phyloP scores from a whole-genome alignment of 2,329 filamentous ascomycete species.

The Hypomyces perniciosus region DNA sequence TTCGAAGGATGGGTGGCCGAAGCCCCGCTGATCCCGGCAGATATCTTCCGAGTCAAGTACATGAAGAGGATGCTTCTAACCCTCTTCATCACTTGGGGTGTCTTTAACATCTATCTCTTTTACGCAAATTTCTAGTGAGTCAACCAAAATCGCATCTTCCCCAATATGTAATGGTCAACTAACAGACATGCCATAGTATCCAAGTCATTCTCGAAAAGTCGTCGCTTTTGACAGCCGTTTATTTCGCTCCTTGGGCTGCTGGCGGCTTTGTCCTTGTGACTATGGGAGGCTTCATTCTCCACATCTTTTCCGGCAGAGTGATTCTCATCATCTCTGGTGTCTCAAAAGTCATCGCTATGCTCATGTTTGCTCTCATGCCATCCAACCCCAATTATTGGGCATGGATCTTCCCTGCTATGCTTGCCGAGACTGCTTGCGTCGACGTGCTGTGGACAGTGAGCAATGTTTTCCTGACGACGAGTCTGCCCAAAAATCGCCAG shows the following conservation, averaged over 20 bases:
- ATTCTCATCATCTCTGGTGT: slow-evolving; percentile 47
- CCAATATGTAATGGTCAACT: not conserved
- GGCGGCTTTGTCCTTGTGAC: slow-evolving; percentile 53
- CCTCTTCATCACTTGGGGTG: slow-evolving; percentile 44
- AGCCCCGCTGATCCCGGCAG: slow-evolving; percentile 56
- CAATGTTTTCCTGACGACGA: slow-evolving; percentile 63
- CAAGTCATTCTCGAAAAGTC: slow-evolving; percentile 44
- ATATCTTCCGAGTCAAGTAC: slow-evolving; percentile 56
- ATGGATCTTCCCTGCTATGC: slow-evolving; percentile 56
- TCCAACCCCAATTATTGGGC: slow-evolving; percentile 53
- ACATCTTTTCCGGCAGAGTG: slow-evolving; percentile 47
- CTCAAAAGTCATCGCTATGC: slow-evolving; percentile 43
- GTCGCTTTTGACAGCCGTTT: slow-evolving; percentile 51
- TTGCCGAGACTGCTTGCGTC: slow-evolving; percentile 56
- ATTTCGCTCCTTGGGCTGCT: slow-evolving; percentile 52
- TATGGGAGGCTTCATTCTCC: slow-evolving; percentile 49
- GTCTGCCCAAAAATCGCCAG: slow-evolving; percentile 51
- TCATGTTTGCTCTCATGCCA: slow-evolving; percentile 53
- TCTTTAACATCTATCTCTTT: slow-evolving; percentile 57
- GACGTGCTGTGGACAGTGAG: slow-evolving; percentile 62
- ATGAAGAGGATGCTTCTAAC: slow-evolving; percentile 53
- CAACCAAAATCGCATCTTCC: not conserved
- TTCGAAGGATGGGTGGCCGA: slow-evolving; percentile 58
- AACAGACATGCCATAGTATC: slow-evolving; percentile 35
- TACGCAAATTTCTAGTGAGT: slow-evolving; percentile 59